Base-by-base conservation (phyloP, 306 rosid genomes). In the Pyrus pyrifolia region DNA sequence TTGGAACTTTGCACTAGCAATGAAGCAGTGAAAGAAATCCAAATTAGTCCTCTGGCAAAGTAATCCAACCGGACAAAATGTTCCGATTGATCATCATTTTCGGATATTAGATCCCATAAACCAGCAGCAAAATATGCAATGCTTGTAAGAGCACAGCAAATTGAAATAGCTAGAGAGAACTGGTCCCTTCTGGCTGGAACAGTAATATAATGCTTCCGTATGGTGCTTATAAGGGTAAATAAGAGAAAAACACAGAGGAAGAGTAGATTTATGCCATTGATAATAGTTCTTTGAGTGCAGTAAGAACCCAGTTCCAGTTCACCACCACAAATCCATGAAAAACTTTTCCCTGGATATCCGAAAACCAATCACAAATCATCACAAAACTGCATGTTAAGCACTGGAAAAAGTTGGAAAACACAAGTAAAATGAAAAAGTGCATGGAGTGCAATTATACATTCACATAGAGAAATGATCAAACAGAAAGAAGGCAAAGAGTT, bases 1-100 rank as follows among this genome's bases (percentile, higher is more conserved):
- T 78, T 84, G 27, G 83, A 44, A 68, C 79, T 76, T 75, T 86
- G 86, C 71, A 81, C 67, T 78, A 77, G 81, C 90, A 91, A 81
- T 4, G 96, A 88, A 64, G 78, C 35, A 35, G 90, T 4, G 10
- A 79, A 74, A 67, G 88, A 87, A 75, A 83, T 73, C 96, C 93
- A 91, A 71, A 88, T 63, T 12, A 91, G 53, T 45, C 84, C 90
- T 75, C 81, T 74, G 10, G 82, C 22, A 14, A 88, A 21, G 83
- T 60, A 79, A 77, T 78, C 68, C 68, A 86, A 46, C 82, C 78
- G 76, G 58, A 74, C 73, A 65, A 80, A 21, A 25, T 74, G 70
- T 23, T 38, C 46, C 11, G 65, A 72, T 33, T 49, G 65, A 21
- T 61, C 70, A 25, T 61, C 82, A 23, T 2, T 35, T 8, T 83